Evolutionary conservation across 78 protist species (phyloP), one percentile per base, ranked within the genome.

Genomic region (Creolimax fragrantissima): DNA sequence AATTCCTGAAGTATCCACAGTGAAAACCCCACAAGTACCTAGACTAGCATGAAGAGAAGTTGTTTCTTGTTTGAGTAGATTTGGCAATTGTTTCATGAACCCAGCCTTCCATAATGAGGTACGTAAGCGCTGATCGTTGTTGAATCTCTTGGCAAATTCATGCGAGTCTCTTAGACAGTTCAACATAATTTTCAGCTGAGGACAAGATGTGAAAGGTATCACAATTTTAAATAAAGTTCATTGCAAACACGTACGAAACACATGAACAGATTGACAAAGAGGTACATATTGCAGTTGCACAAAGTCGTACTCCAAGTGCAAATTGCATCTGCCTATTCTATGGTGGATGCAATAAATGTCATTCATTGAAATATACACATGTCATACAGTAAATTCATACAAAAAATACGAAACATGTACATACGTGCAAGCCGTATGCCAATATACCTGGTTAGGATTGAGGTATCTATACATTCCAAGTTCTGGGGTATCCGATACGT

Each of bases 51-150:
- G 44, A 4, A 86, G 41, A 5, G 44, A 35, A 7, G 58, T 35
- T 0, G 90, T 86, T 45, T 86, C 90, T 45, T 86, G 90, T 37
- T 42, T 36, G 74, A 86, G 37, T 36, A 86, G 90, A 37, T 86
- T 86, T n/a, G 90, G 90, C 44, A 86, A 45, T 41, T 86, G 58
- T 5, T 86, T 86, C 90, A 86, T 86, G 90, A 86, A 86, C 24
- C 86, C 90, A 37, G 90, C 90, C 90, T 86, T 36, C 44, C 44
- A 42, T 37, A 86, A 45, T 43, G 58, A 5, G 4, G 42, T 36
- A 4, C 90, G 42, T 35, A 86, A 32, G 36, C 37, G 42, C 7
- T 86, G 42, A 11, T 86, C 37, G 5, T 37, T 41, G 90, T 86
- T 86, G 45, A 86, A 86, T 4, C 32, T 45, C 44, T 86, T 86